Evolutionary conservation across 83 land plant genomes (phyloP), one percentile per base, ranked within the genome.

Genomic region (Thuja plicata): DNA sequence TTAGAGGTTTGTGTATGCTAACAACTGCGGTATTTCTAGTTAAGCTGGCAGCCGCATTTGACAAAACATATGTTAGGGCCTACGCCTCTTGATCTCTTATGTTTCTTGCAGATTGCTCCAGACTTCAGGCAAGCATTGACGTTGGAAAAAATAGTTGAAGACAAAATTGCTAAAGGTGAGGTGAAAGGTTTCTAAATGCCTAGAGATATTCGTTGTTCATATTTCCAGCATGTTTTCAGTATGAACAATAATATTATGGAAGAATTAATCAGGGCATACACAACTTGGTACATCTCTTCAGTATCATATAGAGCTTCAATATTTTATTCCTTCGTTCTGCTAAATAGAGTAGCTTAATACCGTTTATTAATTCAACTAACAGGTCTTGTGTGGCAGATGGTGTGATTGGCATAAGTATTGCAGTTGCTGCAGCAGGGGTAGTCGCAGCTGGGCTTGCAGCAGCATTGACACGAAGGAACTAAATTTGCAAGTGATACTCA

Each of bases 81-180:
- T 43, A 43, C 3, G 38, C 52, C 50, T 32, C n/a, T 30, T 84
- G 60, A 45, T 34, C 30, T 80, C 32, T 80, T 80, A 19, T 89
- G 19, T 77, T 50, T 79, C 11, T 77, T 78, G 86, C 89, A 97
- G 99, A 95, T 96, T 86, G 90, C 95, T 37, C 99, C 99, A 7
- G 95, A 95, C 83, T 96, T 94, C 89, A 93, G 97, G 86, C 98
- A 97, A 88, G 99, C 97, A n/a, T 17, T 91, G 87, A 74, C 90
- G n/a, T 90, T 97, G 48, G 93, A 90, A 92, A 95, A 94, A 91
- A 86, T 92, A 87, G 88, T 97, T 57, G 99, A 97, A 91, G 97
- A 97, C 85, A 91, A 90, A 88, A 95, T 97, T 82, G 93, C 97
- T 16, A 97, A 93, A 94, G 99, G 98, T 97, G 70, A 87, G 81